A percentile compares a stretch with the other conserved stretches of the same genome.
Conservation (phyloP, 495 filamentous ascomycete genomes). For the Parmelia sp. region DNA sequence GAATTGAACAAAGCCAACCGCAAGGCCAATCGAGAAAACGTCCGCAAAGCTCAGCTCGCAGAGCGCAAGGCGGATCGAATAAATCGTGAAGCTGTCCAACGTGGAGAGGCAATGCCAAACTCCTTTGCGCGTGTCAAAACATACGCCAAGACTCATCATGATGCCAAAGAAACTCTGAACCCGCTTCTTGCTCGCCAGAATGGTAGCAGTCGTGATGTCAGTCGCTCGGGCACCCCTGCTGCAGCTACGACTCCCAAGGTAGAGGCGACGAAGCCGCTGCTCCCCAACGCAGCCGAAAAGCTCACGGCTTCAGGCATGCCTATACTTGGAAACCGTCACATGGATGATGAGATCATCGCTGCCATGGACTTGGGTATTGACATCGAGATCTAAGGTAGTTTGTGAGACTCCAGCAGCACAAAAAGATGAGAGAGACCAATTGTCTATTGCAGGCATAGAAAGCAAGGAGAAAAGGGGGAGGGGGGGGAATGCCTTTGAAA, state of each 20-base stretch:
- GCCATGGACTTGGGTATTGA: constrained; percentile 77
- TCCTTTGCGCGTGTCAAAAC: constrained; percentile 58
- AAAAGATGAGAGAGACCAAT: background rate
- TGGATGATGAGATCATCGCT: constrained; percentile 80
- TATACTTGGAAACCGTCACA: constrained; percentile 62
- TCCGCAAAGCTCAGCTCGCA: constrained; percentile 76
- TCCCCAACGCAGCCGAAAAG: constrained; percentile 31
- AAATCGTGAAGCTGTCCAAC: constrained; percentile 48
- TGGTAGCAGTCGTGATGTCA: constrained; percentile 34
- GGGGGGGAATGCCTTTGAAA: background rate
- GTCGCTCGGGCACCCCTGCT: constrained; percentile 43
- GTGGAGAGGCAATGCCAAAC: constrained; percentile 48
- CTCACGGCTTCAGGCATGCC: constrained; percentile 49
- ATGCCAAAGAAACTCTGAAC: constrained; percentile 36
- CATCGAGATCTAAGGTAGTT: constrained; percentile 52
- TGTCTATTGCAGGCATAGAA: background rate
- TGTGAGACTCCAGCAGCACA: background rate
- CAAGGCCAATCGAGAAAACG: constrained; percentile 67
- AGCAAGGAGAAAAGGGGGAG: background rate
- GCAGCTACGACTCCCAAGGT: constrained; percentile 28
- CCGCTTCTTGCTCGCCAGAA: constrained; percentile 24
- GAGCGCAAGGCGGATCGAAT: constrained; percentile 56
- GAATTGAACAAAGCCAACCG: constrained; percentile 73
- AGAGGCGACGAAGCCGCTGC: constrained; percentile 20
- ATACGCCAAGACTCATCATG: constrained; percentile 55